phyloP scores from a whole-genome alignment of 2,329 filamentous ascomycete genomes.

The Alternaria brassicicola region DNA sequence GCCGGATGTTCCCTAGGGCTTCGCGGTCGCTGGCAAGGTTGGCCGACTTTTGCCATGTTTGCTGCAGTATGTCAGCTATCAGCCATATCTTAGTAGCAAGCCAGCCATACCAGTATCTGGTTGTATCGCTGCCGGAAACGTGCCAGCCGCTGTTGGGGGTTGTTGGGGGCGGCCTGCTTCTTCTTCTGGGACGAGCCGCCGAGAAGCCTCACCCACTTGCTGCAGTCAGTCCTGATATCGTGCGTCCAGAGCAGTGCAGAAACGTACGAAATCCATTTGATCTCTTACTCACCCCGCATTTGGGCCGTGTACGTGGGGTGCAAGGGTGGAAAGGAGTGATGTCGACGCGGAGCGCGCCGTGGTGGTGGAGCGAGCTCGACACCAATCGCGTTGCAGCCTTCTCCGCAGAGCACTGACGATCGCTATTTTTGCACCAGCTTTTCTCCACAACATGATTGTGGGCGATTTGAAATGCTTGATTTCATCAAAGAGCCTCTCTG shows the following conservation, averaged over 20 bases:
- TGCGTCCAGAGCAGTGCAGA: not conserved
- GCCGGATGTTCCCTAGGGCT: constrained; percentile 57
- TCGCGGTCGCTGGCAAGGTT: constrained; percentile 59
- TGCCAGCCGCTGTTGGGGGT: constrained; percentile 65
- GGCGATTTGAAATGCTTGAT: not conserved
- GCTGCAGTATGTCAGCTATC: constrained; percentile 48
- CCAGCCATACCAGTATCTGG: constrained; percentile 57
- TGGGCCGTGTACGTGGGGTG: constrained; percentile 26
- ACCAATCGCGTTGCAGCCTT: constrained; percentile 17
- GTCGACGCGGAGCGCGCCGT: constrained; percentile 22
- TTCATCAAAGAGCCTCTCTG: not conserved
- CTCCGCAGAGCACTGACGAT: constrained; percentile 8
- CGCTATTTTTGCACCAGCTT: not conserved
- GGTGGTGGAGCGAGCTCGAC: constrained; percentile 15
- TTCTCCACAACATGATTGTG: not conserved
- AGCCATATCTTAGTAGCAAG: not conserved
- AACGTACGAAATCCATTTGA: constrained; percentile 37
- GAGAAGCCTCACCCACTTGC: constrained; percentile 66
- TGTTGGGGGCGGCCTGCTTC: constrained; percentile 58
- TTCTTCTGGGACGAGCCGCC: constrained; percentile 62
- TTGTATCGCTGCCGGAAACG: constrained; percentile 68
- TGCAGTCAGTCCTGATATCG: constrained; percentile 22
- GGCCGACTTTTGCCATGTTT: constrained; percentile 65
- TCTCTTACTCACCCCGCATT: constrained; percentile 34
- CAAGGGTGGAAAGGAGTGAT: constrained; percentile 22